phyloP scores from a whole-genome alignment of 176 grass and related monocot species.

The Rhipidocladum racemiflorum region DNA sequence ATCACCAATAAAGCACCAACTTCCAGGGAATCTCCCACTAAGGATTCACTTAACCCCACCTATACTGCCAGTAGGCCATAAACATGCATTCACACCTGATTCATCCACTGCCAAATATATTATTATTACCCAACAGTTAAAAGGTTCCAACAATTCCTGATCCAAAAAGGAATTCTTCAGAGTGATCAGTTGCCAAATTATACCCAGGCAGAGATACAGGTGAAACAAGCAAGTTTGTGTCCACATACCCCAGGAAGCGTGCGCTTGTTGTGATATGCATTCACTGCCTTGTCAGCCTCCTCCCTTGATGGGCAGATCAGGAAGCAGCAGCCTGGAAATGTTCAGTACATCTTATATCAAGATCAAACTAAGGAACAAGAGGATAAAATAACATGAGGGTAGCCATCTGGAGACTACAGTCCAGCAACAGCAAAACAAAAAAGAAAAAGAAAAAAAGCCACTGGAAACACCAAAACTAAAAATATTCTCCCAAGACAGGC shows the following conservation, averaged over 20 bases:
- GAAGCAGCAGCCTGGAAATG: slow-evolving; percentile 67
- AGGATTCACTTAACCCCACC: slow-evolving; percentile 4
- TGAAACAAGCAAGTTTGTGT: not conserved
- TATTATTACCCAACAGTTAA: slow-evolving; percentile 8
- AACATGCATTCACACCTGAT: not conserved
- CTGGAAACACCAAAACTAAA: not conserved
- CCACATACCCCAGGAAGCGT: slow-evolving; percentile 78
- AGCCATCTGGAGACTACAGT: slow-evolving; percentile 6
- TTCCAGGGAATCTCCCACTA: not conserved
- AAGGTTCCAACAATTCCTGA: slow-evolving; percentile 4
- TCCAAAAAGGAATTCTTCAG: not conserved
- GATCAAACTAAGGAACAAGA: slow-evolving; percentile 6
- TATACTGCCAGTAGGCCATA: not conserved
- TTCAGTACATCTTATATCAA: not conserved
- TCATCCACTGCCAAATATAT: not conserved
- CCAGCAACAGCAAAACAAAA: slow-evolving; percentile 11
- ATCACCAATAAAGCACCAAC: not conserved
- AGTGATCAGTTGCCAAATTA: slow-evolving; percentile 6
- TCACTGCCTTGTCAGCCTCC: slow-evolving; percentile 98
- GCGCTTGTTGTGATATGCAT: slow-evolving; percentile 82
- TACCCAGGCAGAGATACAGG: slow-evolving; percentile 2
- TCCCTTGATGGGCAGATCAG: slow-evolving; percentile 86
- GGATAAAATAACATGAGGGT: not conserved
- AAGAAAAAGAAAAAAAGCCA: not conserved
- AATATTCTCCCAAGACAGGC: not conserved